Base-by-base conservation (phyloP, 2,329 filamentous ascomycete species). In the Hortaea werneckii region DNA sequence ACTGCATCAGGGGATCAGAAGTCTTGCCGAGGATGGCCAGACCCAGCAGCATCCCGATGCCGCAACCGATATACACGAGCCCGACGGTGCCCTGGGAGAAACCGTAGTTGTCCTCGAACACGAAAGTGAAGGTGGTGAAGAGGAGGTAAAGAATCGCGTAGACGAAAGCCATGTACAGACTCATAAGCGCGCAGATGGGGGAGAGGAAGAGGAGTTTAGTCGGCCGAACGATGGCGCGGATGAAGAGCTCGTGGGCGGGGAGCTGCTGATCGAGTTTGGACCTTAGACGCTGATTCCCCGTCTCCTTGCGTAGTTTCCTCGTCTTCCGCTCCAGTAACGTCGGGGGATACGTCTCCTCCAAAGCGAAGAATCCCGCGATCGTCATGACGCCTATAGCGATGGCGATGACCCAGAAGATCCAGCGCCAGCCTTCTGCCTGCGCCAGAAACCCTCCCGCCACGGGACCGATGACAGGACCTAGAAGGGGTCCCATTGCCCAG, bases 381-480 rank as follows among this genome's bases (percentile, higher is more conserved):
- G 66, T 61, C 10, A 70, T 44, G 3, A 53, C 46, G 7, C 58
- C 58, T 54, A 47, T 59, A 0, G 66, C 58, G 34, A 74, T 72
- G 8, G 69, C 63, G 9, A 74, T 64, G 7, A 73, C 58, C 67
- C 70, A 76, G 37, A 39, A 39, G 37, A 72, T 66, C 75, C 76
- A 78, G 27, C 74, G 60, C 75, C 76, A 78, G 2, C 69, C 71
- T 20, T 65, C 63, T 3, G 65, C 67, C 28, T 69, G 59, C 0
- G 68, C 67, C 1, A 78, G 60, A 47, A 74, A 78, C 0, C 73
- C 75, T 5, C 76, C 76, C 35, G 70, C 71, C 2, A 79, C 64
- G 5, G 69, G 69, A 0, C 67, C 72, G 38, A 70, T 51, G 42
- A 71, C 60, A 1, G 69, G 67, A 2, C 38, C 64, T 42, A 68